Percentiles rank a stretch among this genome's conserved stretches.
Evolutionary conservation across 768 basidiomycete species (phyloP).

Genomic region (Leccinum truebloodii): DNA sequence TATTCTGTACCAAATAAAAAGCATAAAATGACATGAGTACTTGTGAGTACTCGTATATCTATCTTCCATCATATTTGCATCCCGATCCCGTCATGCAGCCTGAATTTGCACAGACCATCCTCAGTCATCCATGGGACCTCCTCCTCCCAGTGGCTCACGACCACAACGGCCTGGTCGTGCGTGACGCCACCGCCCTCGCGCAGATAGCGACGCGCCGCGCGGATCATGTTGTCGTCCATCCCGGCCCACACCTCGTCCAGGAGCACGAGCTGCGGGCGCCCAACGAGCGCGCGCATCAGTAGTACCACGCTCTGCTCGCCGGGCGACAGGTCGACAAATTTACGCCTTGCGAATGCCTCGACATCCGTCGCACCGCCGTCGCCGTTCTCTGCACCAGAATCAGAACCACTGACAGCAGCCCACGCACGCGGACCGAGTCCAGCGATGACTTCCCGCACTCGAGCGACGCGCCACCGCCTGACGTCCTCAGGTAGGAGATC

Average conservation of each 20-base stretch:
- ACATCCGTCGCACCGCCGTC: conserved; percentile 12
- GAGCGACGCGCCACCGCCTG: conserved; percentile 39
- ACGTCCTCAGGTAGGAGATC: conserved; percentile 32
- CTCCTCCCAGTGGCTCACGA: conserved; percentile 89
- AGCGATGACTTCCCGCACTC: conserved; percentile 60
- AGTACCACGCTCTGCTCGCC: conserved; percentile 82
- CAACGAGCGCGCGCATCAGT: conserved; percentile 84
- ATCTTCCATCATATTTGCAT: conserved; percentile 4
- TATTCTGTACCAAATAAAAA: not conserved
- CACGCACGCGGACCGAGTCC: conserved; percentile 63
- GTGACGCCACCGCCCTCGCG: conserved; percentile 51
- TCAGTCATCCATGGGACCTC: conserved; percentile 80
- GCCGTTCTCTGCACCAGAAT: not conserved
- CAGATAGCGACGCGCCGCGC: conserved; percentile 62
- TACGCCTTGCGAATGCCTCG: conserved; percentile 45
- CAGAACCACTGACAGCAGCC: conserved; percentile 20
- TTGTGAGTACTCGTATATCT: not conserved
- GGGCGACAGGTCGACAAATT: conserved; percentile 65
- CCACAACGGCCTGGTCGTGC: conserved; percentile 72
- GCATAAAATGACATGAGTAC: not conserved
- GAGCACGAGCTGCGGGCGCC: conserved; percentile 69
- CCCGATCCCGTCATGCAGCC: conserved; percentile 38
- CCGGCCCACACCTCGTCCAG: conserved; percentile 94
- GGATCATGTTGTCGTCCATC: conserved; percentile 82
- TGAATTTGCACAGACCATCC: conserved; percentile 49